Evolutionary conservation across 208 protist genomes (phyloP).

Genomic region (Leishmania tropica): DNA sequence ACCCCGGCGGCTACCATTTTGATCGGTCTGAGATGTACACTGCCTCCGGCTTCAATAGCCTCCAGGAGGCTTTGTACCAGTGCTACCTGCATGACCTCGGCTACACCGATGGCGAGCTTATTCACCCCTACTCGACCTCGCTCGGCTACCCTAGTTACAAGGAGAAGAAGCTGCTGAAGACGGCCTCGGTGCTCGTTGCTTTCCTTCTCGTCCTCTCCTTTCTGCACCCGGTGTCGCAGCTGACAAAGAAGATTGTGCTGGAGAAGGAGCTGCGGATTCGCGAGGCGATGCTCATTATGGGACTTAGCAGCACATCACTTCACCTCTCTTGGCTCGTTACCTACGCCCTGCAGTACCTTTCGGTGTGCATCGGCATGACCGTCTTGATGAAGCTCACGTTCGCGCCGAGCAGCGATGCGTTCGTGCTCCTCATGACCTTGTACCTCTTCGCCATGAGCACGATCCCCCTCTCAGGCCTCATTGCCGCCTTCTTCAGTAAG

Average conservation of each 20-base stretch:
- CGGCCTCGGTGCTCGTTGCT: conserved; percentile 44
- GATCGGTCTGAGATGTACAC: conserved; percentile 49
- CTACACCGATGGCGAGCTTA: conserved; percentile 26
- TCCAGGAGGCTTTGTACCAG: conserved; percentile 46
- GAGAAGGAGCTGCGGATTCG: conserved; percentile 89
- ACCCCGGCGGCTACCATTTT: conserved; percentile 40
- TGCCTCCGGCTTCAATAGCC: conserved; percentile 46
- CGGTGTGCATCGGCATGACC: conserved; percentile 47
- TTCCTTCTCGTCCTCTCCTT: conserved; percentile 76
- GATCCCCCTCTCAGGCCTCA: conserved; percentile 59
- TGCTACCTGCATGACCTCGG: conserved; percentile 39
- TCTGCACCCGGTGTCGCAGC: conserved; percentile 77
- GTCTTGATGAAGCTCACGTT: conserved; percentile 61
- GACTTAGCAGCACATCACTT: conserved; percentile 55
- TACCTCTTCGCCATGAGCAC: conserved; percentile 50
- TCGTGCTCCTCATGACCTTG: conserved; percentile 61
- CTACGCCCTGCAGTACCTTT: conserved; percentile 52
- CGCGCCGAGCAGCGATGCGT: conserved; percentile 42
- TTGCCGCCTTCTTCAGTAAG: conserved; percentile 77
- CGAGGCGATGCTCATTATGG: conserved; percentile 91
- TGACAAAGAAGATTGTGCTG: conserved; percentile 76
- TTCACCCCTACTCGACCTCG: conserved; percentile 36
- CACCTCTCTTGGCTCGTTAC: conserved; percentile 65
- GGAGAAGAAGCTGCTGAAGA: conserved; percentile 47
- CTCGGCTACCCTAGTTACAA: conserved; percentile 39